Evolutionary conservation across 495 filamentous ascomycete species (phyloP).

Genomic region (Talaromyces wortmannii): DNA sequence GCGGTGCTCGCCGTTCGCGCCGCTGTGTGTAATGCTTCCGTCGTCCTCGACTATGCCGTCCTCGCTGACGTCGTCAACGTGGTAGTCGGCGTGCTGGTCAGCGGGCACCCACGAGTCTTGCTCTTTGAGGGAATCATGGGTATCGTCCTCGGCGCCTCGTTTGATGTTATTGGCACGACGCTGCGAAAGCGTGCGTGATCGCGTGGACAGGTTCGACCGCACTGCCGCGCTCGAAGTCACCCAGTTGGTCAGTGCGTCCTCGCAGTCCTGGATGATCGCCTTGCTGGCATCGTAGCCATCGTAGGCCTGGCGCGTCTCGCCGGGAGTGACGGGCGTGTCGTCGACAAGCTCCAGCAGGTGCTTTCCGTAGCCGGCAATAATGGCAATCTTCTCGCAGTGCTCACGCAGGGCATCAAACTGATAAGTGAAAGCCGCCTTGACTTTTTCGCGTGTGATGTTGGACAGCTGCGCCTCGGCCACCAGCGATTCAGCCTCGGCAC

Average conservation of each 20-base stretch:
- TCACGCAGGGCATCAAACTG: constrained; percentile 97
- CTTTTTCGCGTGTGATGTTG: constrained; percentile 98
- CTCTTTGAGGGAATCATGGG: constrained; percentile 75
- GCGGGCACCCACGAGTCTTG: constrained; percentile 89
- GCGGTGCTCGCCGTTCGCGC: constrained; percentile 45
- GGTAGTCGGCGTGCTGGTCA: constrained; percentile 61
- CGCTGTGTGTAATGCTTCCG: constrained; percentile 48
- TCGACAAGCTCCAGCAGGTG: constrained; percentile 92
- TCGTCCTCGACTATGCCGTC: constrained; percentile 49
- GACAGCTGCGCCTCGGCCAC: constrained; percentile 97
- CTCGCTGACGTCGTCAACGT: constrained; percentile 56
- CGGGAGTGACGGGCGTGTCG: constrained; percentile 93
- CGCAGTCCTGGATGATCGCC: constrained; percentile 98
- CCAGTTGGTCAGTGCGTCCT: constrained; percentile 96
- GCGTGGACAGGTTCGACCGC: constrained; percentile 73
- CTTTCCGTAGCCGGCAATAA: constrained; percentile 96
- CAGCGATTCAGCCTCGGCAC: constrained; percentile 94
- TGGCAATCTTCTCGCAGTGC: constrained; percentile 96
- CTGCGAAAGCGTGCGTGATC: constrained; percentile 79
- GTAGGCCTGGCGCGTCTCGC: constrained; percentile 92
- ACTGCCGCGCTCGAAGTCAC: constrained; percentile 83
- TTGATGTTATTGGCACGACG: constrained; percentile 68
- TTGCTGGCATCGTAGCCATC: constrained; percentile 98
- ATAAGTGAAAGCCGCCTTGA: constrained; percentile 97
- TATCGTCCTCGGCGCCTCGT: constrained; percentile 66